Percentiles rank a stretch among this genome's conserved stretches.
Evolutionary conservation across 108 stramenopile species (phyloP).

Genomic region (Craspedostauros australis): DNA sequence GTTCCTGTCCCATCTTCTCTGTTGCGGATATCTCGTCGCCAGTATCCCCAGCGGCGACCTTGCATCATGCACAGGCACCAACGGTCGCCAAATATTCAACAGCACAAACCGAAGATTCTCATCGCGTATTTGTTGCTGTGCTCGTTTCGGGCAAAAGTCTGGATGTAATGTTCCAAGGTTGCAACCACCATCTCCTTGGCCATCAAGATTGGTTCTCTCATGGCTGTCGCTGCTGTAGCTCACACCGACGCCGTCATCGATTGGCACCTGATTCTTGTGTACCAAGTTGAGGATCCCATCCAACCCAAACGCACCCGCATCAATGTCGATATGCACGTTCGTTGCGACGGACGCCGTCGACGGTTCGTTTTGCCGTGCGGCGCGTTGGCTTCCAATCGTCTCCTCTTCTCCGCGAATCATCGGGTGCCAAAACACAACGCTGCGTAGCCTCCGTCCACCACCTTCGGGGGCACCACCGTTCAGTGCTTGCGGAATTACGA

Average conservation of each 20-base stretch:
- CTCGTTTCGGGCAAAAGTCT: slow-evolving; percentile 7
- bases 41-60: slow-evolving; percentile 31
- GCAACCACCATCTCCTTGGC: neutral
- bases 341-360: slow-evolving; percentile 40
- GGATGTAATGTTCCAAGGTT: neutral
- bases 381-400: slow-evolving; percentile 22
- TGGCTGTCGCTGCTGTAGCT: slow-evolving; percentile 5
- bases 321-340: slow-evolving; percentile 51
- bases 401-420: slow-evolving; percentile 41
- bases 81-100: slow-evolving; percentile 46
- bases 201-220: too few relatives aligned
- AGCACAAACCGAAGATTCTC: slow-evolving; percentile 38
- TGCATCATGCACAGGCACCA: slow-evolving; percentile 15
- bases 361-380: slow-evolving; percentile 8
- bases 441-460: slow-evolving; percentile 1
- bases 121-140: neutral
- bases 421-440: slow-evolving; percentile 41
- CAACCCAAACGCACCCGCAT: slow-evolving; percentile 46
- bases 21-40: slow-evolving; percentile 37
- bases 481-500: slow-evolving; percentile 10
- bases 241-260: neutral
- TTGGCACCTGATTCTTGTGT: slow-evolving; percentile 30
- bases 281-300: slow-evolving; percentile 35
- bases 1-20: neutral
- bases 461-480: neutral